A percentile compares a stretch with the other conserved stretches of the same genome.
These are phyloP conservation scores for Microbotryomycetes sp. DNA, from an alignment of 1,284 basidiomycete genomes.

Conservation along the genomic window DNA sequence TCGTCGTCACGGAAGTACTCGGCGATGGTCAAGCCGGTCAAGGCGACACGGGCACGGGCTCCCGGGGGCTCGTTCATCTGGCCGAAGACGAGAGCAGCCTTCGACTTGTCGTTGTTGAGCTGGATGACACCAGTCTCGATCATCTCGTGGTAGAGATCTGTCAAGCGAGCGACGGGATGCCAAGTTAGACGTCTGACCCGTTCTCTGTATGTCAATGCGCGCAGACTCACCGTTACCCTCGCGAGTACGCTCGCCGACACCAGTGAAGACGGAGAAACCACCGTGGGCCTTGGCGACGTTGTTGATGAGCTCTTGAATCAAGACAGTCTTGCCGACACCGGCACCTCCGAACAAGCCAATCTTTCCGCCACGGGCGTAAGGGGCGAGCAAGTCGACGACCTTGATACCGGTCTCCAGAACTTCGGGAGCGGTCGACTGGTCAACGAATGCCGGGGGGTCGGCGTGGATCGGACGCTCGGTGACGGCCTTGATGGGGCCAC, in stretches of 20 bases:
- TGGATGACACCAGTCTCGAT: slow-evolving; percentile 99
- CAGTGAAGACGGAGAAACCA: slow-evolving; percentile 99
- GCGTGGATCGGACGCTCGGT: slow-evolving; percentile 81
- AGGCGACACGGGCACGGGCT: slow-evolving; percentile 98
- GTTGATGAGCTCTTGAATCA: slow-evolving; percentile 94
- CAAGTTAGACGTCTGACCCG: background rate
- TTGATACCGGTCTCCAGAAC: slow-evolving; percentile 99
- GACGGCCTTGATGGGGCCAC: slow-evolving; percentile 93
- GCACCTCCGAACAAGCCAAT: slow-evolving; percentile 99
- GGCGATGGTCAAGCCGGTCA: slow-evolving; percentile 96
- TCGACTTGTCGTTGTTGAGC: slow-evolving; percentile 54
- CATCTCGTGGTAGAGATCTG: slow-evolving; percentile 97
- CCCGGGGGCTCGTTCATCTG: slow-evolving; percentile 99
- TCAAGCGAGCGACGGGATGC: too few relatives aligned
- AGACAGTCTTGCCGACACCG: slow-evolving; percentile 99
- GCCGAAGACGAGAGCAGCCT: slow-evolving; percentile 99
- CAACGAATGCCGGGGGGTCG: slow-evolving; percentile 91
- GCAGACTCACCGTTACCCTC: slow-evolving; percentile 74
- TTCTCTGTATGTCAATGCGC: background rate
- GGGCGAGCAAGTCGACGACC: slow-evolving; percentile 97
- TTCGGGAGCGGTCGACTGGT: slow-evolving; percentile 96
- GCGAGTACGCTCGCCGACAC: slow-evolving; percentile 99
- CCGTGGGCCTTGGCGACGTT: slow-evolving; percentile 99
- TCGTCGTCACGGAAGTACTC: slow-evolving; percentile 99
- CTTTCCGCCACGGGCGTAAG: slow-evolving; percentile 99